phyloP scores from a whole-genome alignment of 1,139 yeast species.

The Geotrichum carabidarum region DNA sequence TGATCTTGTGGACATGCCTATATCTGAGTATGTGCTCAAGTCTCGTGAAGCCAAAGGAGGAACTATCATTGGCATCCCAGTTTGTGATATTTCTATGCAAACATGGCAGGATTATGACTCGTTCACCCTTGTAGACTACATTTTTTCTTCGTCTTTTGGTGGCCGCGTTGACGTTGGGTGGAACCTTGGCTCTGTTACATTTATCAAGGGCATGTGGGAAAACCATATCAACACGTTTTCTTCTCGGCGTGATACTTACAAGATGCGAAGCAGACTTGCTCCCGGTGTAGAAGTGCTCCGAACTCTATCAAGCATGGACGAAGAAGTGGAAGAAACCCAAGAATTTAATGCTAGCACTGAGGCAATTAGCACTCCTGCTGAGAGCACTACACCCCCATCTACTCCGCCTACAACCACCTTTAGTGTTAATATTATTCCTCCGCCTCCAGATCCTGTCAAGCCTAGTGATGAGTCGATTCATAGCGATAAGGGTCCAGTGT shows the following conservation, averaged over 20 bases:
- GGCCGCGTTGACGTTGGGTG: conserved; percentile 88
- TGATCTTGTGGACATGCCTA: conserved; percentile 43
- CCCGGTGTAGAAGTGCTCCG: conserved; percentile 1
- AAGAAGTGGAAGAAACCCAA: neutral
- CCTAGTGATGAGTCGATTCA: neutral
- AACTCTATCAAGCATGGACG: neutral
- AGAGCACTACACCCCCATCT: too few species aligned
- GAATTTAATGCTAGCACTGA: neutral
- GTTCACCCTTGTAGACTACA: conserved; percentile 51
- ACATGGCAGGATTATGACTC: conserved; percentile 55
- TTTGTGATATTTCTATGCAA: conserved; percentile 67
- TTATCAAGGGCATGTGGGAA: conserved; percentile 85
- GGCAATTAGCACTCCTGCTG: neutral
- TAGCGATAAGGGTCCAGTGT: conserved; percentile 39
- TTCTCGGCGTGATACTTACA: conserved; percentile 42
- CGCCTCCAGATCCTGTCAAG: too few species aligned
- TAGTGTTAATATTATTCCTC: too few species aligned
- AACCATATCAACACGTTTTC: conserved; percentile 61
- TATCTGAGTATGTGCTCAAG: conserved; percentile 51
- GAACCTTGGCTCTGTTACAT: conserved; percentile 90
- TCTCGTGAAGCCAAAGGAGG: conserved; percentile 72
- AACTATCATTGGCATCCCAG: conserved; percentile 71
- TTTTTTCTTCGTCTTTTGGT: conserved; percentile 68
- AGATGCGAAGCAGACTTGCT: conserved; percentile 20
- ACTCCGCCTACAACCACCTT: too few species aligned